These are phyloP conservation scores for Rostrohypoxylon terebratum DNA, from an alignment of 495 filamentous ascomycete species.

Conservation along the genomic window DNA sequence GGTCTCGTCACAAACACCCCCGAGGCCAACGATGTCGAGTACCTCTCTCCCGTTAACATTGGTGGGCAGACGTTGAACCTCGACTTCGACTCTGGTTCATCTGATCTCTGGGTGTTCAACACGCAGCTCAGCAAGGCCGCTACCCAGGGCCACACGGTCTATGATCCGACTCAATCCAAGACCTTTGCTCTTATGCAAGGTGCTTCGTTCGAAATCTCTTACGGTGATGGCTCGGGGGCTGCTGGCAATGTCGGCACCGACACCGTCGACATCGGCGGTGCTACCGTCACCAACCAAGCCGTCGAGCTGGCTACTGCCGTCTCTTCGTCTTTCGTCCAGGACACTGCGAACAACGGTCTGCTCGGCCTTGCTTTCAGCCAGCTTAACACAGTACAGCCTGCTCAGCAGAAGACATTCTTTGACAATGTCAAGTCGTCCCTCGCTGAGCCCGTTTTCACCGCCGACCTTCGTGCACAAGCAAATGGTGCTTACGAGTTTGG, in stretches of 20 bases:
- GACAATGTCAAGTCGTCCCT: constrained; percentile 75
- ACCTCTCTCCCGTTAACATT: constrained; percentile 76
- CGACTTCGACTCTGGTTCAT: constrained; percentile 86
- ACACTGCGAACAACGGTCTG: constrained; percentile 74
- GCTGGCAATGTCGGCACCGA: constrained; percentile 77
- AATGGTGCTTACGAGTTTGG: constrained; percentile 84
- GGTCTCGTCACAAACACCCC: constrained; percentile 72
- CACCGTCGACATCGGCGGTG: constrained; percentile 78
- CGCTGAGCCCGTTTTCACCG: constrained; percentile 77
- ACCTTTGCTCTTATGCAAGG: constrained; percentile 60
- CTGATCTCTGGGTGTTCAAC: constrained; percentile 89
- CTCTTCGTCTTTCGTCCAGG: constrained; percentile 71
- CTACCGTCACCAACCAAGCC: constrained; percentile 72
- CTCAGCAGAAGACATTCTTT: constrained; percentile 82
- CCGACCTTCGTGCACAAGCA: constrained; percentile 70
- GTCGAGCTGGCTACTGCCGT: constrained; percentile 77
- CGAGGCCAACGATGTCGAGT: constrained; percentile 72
- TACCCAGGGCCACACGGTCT: constrained; percentile 68
- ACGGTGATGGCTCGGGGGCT: constrained; percentile 79
- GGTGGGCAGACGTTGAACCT: constrained; percentile 79
- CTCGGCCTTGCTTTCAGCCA: constrained; percentile 80
- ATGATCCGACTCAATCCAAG: constrained; percentile 69
- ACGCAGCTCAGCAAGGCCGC: constrained; percentile 62
- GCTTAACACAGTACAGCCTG: constrained; percentile 77
- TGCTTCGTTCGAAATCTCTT: constrained; percentile 72